A percentile compares a stretch with the other conserved stretches of the same genome.
These are phyloP conservation scores for Ustilago nuda DNA, from an alignment of 1,284 basidiomycete species.

Conservation along the genomic window DNA sequence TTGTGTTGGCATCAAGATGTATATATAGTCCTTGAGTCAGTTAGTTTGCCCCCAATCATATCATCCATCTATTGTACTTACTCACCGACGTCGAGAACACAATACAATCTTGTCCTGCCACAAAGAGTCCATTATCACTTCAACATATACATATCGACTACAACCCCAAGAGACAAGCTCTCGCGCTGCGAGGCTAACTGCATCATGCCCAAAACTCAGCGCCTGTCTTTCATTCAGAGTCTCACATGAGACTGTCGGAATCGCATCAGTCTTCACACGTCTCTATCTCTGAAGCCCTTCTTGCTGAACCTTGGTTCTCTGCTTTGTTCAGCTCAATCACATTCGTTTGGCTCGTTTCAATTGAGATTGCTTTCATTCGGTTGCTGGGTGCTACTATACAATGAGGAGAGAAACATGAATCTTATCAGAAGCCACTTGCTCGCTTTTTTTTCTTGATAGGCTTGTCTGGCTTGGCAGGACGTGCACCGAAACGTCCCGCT, in stretches of 20 bases:
- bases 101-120: too few species aligned
- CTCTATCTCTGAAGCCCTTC: not conserved
- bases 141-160: constrained; percentile 57
- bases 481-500: constrained; percentile 38
- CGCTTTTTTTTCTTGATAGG: constrained; percentile 43
- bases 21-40: too few species aligned
- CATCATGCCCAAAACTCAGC: not conserved
- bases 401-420: not conserved
- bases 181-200: constrained; percentile 53
- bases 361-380: not conserved
- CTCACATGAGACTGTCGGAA: not conserved
- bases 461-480: constrained; percentile 13
- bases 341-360: not conserved
- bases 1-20: too few species aligned
- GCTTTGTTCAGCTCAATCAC: not conserved
- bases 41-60: too few species aligned
- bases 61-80: too few species aligned
- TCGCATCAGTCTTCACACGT: not conserved
- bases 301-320: too few species aligned
- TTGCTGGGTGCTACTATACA: not conserved
- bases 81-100: too few species aligned
- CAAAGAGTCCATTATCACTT: too few species aligned
- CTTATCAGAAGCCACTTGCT: constrained; percentile 36
- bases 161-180: constrained; percentile 61
- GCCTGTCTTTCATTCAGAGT: not conserved